phyloP scores from a whole-genome alignment of 2,329 filamentous ascomycete species.

The Sclerotinia minor region DNA sequence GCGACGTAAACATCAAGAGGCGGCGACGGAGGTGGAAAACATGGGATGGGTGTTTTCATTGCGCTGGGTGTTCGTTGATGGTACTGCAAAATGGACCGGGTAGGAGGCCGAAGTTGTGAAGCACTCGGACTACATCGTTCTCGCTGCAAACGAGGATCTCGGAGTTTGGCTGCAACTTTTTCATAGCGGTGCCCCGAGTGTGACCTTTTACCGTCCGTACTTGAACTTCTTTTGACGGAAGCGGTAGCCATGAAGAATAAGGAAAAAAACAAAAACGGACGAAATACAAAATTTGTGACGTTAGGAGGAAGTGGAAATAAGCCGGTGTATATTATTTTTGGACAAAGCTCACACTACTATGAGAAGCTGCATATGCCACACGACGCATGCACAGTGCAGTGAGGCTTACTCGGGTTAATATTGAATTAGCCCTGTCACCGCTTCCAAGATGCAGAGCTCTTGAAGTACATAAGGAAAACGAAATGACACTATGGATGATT shows the following conservation, averaged over 20 bases:
- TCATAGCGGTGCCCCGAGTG: conserved; percentile 21
- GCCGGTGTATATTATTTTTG: conserved; percentile 22
- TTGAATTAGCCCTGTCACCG: conserved; percentile 26
- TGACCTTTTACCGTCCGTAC: conserved; percentile 22
- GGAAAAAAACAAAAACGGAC: conserved; percentile 14
- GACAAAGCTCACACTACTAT: conserved; percentile 21
- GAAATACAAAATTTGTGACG: conserved; percentile 16
- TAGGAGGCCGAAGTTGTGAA: conserved; percentile 7
- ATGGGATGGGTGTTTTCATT: conserved; percentile 3
- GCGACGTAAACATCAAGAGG: background rate
- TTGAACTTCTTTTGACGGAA: conserved; percentile 16
- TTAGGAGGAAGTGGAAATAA: conserved; percentile 23
- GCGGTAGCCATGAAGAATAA: conserved; percentile 23
- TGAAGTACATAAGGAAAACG: conserved; percentile 17
- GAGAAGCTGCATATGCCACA: conserved; percentile 25
- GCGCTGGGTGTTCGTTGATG: background rate
- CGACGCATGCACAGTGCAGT: conserved; percentile 19
- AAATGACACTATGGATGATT: background rate
- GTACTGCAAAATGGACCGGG: conserved; percentile 11
- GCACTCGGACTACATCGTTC: conserved; percentile 5
- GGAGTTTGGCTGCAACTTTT: conserved; percentile 14
- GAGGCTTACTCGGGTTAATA: conserved; percentile 27
- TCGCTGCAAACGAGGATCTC: conserved; percentile 10
- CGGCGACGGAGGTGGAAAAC: conserved; percentile 4
- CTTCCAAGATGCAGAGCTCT: conserved; percentile 20